Evolutionary conservation across 2,329 filamentous ascomycete genomes (phyloP).

Genomic region (Alternaria gaisen): DNA sequence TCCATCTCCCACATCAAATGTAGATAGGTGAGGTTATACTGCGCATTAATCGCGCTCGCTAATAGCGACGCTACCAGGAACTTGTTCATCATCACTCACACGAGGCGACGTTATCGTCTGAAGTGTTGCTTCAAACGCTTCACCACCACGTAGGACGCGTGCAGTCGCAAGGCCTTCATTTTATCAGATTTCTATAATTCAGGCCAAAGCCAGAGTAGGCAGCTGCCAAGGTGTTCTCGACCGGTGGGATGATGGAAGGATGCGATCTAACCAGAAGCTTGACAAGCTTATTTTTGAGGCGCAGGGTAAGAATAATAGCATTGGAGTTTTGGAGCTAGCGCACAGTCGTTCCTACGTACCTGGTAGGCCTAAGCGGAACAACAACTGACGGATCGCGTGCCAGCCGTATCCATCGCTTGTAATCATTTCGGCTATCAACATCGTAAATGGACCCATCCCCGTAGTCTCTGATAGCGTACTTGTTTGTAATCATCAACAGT

Average conservation of each 20-base stretch:
- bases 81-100: background rate
- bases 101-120: background rate
- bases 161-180: background rate
- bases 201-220: background rate
- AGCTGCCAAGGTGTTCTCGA: slow-evolving; percentile 1
- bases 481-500: background rate
- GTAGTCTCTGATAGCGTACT: fast-evolving
- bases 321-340: background rate
- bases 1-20: slow-evolving; percentile 1
- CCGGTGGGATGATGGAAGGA: background rate
- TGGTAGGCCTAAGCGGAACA: background rate
- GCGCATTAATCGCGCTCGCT: background rate
- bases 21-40: slow-evolving; percentile 10
- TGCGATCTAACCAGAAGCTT: background rate
- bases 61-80: background rate
- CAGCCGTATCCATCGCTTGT: background rate
- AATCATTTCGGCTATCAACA: background rate
- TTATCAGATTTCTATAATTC: background rate
- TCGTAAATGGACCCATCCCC: background rate
- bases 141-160: background rate
- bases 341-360: too few relatives aligned
- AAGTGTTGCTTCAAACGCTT: background rate
- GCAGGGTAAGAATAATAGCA: background rate
- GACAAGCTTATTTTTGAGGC: background rate
- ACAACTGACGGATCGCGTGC: background rate